Evolutionary conservation across 1,139 yeast genomes (phyloP), one percentile per base, ranked within the genome.

Genomic region (Blastobotrys raffinosifermentans): DNA sequence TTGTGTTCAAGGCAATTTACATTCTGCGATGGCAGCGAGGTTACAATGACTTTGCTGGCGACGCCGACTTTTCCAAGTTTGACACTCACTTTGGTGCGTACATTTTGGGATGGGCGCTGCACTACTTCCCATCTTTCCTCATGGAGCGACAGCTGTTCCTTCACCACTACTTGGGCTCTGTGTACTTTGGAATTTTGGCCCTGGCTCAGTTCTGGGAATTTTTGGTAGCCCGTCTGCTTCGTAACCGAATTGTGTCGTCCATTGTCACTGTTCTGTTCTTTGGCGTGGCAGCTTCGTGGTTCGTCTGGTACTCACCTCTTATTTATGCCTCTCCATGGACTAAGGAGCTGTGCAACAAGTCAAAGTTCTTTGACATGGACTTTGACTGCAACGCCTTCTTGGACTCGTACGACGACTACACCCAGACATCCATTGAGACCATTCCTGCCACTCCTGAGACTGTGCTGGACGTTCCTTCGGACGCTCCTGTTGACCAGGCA

Each of bases 71-170:
- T 30, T 74, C 73, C 60, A 76, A 78, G 59, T 89, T 79, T 69
- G 86, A 83, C 54, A 65, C 73, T 40, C 87, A 84, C 53, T 73
- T 75, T 29, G 69, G 82, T 37, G 73, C 77, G 35, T 87, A 76
- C 60, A 58, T 80, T 37, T 58, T 80, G 11, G 98, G 96, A 25
- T 91, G 95, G 93, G 72, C 72, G 25, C 51, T 85, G 44, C 97
- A 91, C 62, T 84, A 79, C 58, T 65, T 73, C 51, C 98, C 98
- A 45, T 89, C 91, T 41, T 89, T 76, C 69, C 68, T 91, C 45
- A 89, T 89, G 97, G 91, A 82, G 19, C 80, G 97, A 63, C 97
- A 87, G 65, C 67, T 91, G 62, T 89, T 89, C 68, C 69, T 91
- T 39, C 96, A 89, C 60, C 96, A 89, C 62, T 89, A 89, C 61